phyloP scores from a whole-genome alignment of 371 early-diverging fungal genomes.

The Funneliformis caledonium region DNA sequence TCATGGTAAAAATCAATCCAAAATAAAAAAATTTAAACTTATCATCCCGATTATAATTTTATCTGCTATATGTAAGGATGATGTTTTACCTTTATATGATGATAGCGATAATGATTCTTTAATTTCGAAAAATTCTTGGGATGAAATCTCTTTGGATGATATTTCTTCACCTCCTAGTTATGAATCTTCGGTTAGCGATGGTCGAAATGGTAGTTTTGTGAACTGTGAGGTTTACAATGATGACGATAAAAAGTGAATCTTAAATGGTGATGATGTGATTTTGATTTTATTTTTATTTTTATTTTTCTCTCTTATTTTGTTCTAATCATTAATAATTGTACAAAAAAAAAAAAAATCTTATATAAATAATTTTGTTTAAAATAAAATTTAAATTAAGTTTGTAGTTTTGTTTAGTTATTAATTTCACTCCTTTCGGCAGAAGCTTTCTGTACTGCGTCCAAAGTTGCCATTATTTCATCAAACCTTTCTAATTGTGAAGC shows the following conservation, averaged over 20 bases:
- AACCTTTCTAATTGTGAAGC: conserved; percentile 22
- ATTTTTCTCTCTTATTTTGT: no score
- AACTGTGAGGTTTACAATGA: not conserved
- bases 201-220: not conserved
- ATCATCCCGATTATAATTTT: not conserved
- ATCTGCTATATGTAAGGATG: not conserved
- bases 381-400: not conserved
- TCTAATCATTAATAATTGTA: no score
- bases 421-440: conserved; percentile 1
- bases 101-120: not conserved
- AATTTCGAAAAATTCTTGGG: not conserved
- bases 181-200: not conserved
- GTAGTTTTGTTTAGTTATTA: not conserved
- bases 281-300: not conserved
- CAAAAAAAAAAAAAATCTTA: not conserved
- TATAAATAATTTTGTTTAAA: no score
- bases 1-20: not conserved
- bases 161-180: not conserved
- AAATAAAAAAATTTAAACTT: not conserved
- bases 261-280: no score
- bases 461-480: conserved; percentile 32
- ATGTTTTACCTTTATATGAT: not conserved
- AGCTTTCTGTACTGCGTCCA: conserved; percentile 21
- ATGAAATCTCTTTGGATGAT: not conserved
- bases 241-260: not conserved